Evolutionary conservation across 2,329 filamentous ascomycete genomes (phyloP), one percentile per base, ranked within the genome.

Genomic region (Ophiosphaerella herpotricha): DNA sequence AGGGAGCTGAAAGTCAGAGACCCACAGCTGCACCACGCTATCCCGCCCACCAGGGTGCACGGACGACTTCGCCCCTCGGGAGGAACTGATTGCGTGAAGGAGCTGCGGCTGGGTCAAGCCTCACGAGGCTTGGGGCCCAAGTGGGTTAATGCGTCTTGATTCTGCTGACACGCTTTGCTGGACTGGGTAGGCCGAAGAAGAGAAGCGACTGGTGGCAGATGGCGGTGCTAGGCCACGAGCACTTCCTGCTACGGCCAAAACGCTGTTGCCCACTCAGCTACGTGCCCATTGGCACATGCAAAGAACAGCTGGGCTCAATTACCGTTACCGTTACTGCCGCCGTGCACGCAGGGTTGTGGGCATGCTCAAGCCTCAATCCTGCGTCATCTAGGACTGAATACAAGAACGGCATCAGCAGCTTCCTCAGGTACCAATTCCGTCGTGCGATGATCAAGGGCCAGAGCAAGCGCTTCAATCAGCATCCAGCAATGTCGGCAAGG

Each of bases 1-100:
- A 13, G 43, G 23, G 43, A 48, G 39, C 38, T 48, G 45, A 42
- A 43, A 32, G 45, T 48, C 45, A 42, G 32, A 18, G 45, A 43
- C 45, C 45, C 45, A 48, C 45, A 7, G 11, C 32, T 38, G 23
- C 31, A 11, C 11, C 38, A 39, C 37, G 37, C 32, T 38, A 36
- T 18, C 21, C 36, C 31, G 40, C 40, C 29, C 33, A 16, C 32
- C 13, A 38, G 13, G 16, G 9, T 34, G 43, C 43, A 39, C 37
- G 23, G 44, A 32, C 44, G 14, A 39, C 45, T 48, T 48, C 45
- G 45, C 45, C 45, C 39, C 45, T 41, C 35, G 18, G 42, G 18
- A 18, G 34, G 32, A 18, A 33, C 33, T 38, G 26, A 29, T 29
- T 29, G 26, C 26, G 26, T 16, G 26, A 38, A 32, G 32, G 24